Conservation (phyloP, 2,329 filamentous ascomycete genomes). For the Knufia petricola region DNA sequence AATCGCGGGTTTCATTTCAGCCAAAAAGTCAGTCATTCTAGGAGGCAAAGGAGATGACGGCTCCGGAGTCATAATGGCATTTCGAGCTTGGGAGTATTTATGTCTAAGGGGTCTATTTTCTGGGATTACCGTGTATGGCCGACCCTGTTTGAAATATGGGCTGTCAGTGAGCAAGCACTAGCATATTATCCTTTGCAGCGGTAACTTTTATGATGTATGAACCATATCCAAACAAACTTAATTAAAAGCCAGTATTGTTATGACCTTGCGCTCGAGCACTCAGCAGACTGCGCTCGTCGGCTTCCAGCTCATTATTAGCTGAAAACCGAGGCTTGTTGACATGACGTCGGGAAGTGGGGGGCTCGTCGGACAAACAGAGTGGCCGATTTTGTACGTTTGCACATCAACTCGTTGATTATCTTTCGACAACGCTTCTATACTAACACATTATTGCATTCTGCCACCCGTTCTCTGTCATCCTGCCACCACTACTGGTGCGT, state of each 20-base stretch:
- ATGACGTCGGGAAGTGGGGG: neutral
- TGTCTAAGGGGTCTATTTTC: neutral
- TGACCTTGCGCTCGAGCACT: too few relatives aligned
- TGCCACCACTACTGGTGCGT: too few relatives aligned
- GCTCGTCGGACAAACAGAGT: too few relatives aligned
- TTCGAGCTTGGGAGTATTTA: neutral
- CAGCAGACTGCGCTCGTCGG: too few relatives aligned
- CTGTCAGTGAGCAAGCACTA: neutral
- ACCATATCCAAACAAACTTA: neutral
- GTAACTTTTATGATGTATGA: conserved; percentile 5
- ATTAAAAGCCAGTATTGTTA: too few relatives aligned
- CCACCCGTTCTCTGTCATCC: too few relatives aligned
- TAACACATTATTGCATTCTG: too few relatives aligned
- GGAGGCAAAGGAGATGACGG: neutral
- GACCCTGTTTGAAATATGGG: neutral
- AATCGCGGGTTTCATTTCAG: neutral
- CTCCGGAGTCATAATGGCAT: neutral
- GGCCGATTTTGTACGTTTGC: too few relatives aligned
- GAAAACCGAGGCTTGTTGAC: neutral
- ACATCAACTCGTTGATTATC: too few relatives aligned
- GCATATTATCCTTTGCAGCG: neutral
- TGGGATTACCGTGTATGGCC: neutral
- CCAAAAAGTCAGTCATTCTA: neutral
- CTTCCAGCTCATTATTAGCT: too few relatives aligned
- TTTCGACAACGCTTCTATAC: too few relatives aligned